Percentiles rank a stretch among this genome's conserved stretches.
phyloP scores from a whole-genome alignment of 352 stramenopile genomes.

The Sclerospora graminicola region DNA sequence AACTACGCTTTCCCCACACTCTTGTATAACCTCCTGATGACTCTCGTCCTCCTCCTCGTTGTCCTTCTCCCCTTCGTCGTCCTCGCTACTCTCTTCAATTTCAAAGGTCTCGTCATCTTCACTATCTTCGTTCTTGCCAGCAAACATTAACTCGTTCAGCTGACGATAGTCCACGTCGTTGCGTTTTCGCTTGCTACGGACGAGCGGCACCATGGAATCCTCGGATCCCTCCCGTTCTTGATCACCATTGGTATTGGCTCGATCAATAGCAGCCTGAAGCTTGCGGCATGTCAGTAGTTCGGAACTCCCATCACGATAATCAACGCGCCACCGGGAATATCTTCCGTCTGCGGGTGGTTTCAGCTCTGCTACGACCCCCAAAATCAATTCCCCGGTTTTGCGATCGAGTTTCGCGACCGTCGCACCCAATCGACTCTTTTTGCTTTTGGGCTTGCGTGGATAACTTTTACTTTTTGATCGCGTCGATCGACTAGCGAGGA shows the following conservation, averaged over 20 bases:
- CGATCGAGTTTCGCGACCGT: slow-evolving; percentile 28
- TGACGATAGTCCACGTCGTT: slow-evolving; percentile 70
- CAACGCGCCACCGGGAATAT: slow-evolving; percentile 45
- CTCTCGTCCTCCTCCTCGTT: slow-evolving; percentile 15
- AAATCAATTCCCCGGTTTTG: slow-evolving; percentile 22
- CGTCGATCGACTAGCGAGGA: slow-evolving; percentile 12
- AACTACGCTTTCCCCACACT: slow-evolving; percentile 3
- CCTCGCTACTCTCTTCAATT: slow-evolving; percentile 32
- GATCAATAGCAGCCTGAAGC: slow-evolving; percentile 20
- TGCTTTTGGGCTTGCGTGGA: slow-evolving; percentile 6
- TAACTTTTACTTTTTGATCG: slow-evolving; percentile 15
- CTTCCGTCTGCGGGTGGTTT: slow-evolving; percentile 7
- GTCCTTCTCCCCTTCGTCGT: slow-evolving; percentile 24
- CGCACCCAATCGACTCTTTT: slow-evolving; percentile 29
- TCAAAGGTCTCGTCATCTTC: slow-evolving; percentile 43
- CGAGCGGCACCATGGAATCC: slow-evolving; percentile 31
- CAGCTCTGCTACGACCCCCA: slow-evolving; percentile 47
- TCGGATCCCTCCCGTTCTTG: slow-evolving; percentile 12
- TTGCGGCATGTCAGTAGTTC: slow-evolving; percentile 25
- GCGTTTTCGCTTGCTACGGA: slow-evolving; percentile 70
- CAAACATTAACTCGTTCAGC: slow-evolving; percentile 74
- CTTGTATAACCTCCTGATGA: slow-evolving; percentile 6
- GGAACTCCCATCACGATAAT: slow-evolving; percentile 46
- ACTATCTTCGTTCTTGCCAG: slow-evolving; percentile 42
- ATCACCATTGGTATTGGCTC: slow-evolving; percentile 12